Evolutionary conservation across 1,139 yeast genomes (phyloP).

Genomic region (Scheffersomyces parashehatae): DNA sequence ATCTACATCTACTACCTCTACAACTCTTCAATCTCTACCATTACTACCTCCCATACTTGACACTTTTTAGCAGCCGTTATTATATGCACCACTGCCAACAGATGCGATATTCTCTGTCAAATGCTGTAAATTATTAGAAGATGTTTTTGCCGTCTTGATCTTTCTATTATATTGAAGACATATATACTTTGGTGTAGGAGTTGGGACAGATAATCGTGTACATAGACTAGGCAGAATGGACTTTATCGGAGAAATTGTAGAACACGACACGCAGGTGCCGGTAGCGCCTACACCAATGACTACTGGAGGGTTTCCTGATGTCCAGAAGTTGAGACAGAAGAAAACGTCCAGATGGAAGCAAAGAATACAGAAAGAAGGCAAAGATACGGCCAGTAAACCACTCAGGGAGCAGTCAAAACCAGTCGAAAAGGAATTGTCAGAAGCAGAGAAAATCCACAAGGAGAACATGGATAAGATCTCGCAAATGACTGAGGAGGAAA

Average conservation of each 20-base stretch:
- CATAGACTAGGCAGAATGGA: slow-evolving; percentile 46
- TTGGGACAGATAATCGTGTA: no score
- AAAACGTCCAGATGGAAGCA: slow-evolving; percentile 28
- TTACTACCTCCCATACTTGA: no score
- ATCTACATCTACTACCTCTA: no score
- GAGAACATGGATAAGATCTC: slow-evolving; percentile 70
- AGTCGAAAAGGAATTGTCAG: slow-evolving; percentile 32
- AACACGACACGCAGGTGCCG: slow-evolving; percentile 51
- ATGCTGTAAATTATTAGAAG: no score
- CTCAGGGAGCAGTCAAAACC: slow-evolving; percentile 2
- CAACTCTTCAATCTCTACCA: no score
- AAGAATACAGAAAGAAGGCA: slow-evolving; percentile 6
- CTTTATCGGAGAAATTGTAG: slow-evolving; percentile 74
- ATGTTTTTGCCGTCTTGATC: no score
- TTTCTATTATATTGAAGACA: no score
- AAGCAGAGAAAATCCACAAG: slow-evolving; percentile 71
- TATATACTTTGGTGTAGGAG: no score
- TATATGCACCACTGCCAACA: no score
- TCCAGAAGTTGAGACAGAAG: slow-evolving; percentile 23
- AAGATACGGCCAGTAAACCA: slow-evolving; percentile 1
- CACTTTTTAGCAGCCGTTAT: no score
- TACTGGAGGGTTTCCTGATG: slow-evolving; percentile 46
- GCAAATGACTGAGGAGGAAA: slow-evolving; percentile 66
- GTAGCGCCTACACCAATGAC: slow-evolving; percentile 14
- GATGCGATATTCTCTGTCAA: no score